Percentiles rank a stretch among this genome's conserved stretches.
Conservation (phyloP, 148 eudicot genomes). For the Fallopia convolvulus region DNA sequence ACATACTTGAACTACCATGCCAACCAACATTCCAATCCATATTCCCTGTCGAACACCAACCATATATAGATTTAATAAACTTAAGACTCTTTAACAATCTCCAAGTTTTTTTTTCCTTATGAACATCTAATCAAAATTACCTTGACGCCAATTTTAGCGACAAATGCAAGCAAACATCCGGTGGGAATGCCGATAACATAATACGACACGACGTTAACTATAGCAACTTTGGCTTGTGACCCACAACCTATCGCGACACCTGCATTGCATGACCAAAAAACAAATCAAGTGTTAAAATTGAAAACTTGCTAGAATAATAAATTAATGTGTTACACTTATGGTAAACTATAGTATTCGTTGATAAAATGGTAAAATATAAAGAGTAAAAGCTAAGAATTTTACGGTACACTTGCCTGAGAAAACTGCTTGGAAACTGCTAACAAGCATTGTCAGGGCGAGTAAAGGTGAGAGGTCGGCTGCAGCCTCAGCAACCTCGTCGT, state of each 20-base stretch:
- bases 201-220: conserved; percentile 36
- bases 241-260: conserved; percentile 57
- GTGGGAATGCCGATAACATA: conserved; percentile 47
- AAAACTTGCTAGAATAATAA: no score
- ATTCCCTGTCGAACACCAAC: background rate
- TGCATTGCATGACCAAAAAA: background rate
- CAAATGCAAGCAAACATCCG: conserved; percentile 46
- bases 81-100: background rate
- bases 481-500: conserved; percentile 44
- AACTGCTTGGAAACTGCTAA: conserved; percentile 56
- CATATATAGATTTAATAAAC: background rate
- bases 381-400: no score
- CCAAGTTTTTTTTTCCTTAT: no score
- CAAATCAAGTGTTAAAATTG: background rate
- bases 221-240: conserved; percentile 38
- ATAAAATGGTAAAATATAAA: background rate
- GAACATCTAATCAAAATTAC: conserved; percentile 15
- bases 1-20: background rate
- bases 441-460: conserved; percentile 49
- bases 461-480: conserved; percentile 51
- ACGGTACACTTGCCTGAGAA: conserved; percentile 42
- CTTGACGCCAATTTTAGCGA: conserved; percentile 32
- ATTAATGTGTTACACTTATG: background rate
- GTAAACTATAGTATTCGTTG: background rate
- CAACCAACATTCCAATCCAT: conserved; percentile 10